Base-by-base conservation (phyloP, 2,329 filamentous ascomycete species). In the Xenoacremonium recifei region DNA sequence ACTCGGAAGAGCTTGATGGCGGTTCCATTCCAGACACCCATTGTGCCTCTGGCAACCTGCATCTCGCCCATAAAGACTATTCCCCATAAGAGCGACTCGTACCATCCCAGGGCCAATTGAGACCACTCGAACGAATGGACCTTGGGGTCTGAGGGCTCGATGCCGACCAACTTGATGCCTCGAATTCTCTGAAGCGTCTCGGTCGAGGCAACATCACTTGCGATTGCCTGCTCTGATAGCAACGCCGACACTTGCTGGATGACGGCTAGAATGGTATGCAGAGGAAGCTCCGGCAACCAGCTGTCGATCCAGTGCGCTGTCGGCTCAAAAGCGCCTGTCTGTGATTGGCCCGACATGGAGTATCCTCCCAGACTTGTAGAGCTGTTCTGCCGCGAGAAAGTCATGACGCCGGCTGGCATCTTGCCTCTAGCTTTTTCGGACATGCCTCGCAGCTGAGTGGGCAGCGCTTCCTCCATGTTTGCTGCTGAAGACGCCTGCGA, bases 371-470 rank as follows among this genome's bases (percentile, higher is more conserved):
- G 73, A 57, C 89, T 96, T 2, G 87, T 87, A 20, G 84, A 88
- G 64, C 90, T 95, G 60, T 93, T 96, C 59, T 96, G 90, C 15
- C 92, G 77, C 1, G 91, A 96, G 62, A 96, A 96, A 2, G 80
- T 80, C n/a, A 80, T 78, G 37, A 85, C 76, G 2, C 88, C 87
- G 11, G 87, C 89, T 20, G 92, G 93, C 82, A 95, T 89, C 66
- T 99, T 99, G 6, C 93, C 93, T 37, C 93, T 77, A 13, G 93
- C 93, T 64, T 97, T 99, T 66, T 97, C 93, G 16, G 92, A 96
- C 88, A 97, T 96, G 40, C 90, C 90, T 43, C 89, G 80, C 21
- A 95, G 64, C 61, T 96, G 91, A 16, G 83, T 76, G 12, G 89
- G 90, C 9, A 95, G 80, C 4, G 86, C 85, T 46, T 95, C 90